phyloP scores from a whole-genome alignment of 2,329 filamentous ascomycete genomes.

The Lachnellula willkommii region DNA sequence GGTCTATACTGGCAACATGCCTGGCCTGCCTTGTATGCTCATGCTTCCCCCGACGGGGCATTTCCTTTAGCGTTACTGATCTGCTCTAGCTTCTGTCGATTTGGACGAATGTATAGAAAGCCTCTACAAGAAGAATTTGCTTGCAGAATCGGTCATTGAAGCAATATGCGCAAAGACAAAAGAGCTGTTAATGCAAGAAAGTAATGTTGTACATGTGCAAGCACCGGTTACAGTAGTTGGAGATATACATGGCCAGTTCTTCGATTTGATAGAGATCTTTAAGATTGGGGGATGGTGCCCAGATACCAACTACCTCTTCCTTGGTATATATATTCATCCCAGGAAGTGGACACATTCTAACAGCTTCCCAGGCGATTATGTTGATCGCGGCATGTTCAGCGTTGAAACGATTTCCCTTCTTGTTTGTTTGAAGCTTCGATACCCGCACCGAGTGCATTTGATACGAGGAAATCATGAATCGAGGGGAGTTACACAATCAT shows the following conservation, averaged over 20 bases:
- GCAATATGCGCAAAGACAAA: constrained; percentile 99
- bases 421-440: constrained; percentile 93
- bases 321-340: constrained; percentile 52
- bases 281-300: constrained; percentile 96
- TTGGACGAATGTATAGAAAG: constrained; percentile 97
- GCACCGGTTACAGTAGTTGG: constrained; percentile 96
- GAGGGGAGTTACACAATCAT: constrained; percentile 94
- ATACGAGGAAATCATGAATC: constrained; percentile 98
- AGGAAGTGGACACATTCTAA: constrained; percentile 4
- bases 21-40: constrained; percentile 50
- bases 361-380: constrained; percentile 67
- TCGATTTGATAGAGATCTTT: constrained; percentile 98
- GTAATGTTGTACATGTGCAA: constrained; percentile 95
- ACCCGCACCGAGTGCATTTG: constrained; percentile 89
- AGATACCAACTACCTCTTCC: constrained; percentile 96
- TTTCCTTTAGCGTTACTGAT: background rate
- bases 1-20: constrained; percentile 40
- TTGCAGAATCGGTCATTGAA: constrained; percentile 96
- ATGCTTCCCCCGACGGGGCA: background rate
- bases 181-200: constrained; percentile 98
- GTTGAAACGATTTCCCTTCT: constrained; percentile 98
- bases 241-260: constrained; percentile 98
- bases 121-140: constrained; percentile 92
- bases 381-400: constrained; percentile 96
- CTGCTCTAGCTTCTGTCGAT: constrained; percentile 75